A percentile compares a stretch with the other conserved stretches of the same genome.
Conservation (phyloP, 371 early-diverging fungal species). For the Cokeromyces recurvatus region DNA sequence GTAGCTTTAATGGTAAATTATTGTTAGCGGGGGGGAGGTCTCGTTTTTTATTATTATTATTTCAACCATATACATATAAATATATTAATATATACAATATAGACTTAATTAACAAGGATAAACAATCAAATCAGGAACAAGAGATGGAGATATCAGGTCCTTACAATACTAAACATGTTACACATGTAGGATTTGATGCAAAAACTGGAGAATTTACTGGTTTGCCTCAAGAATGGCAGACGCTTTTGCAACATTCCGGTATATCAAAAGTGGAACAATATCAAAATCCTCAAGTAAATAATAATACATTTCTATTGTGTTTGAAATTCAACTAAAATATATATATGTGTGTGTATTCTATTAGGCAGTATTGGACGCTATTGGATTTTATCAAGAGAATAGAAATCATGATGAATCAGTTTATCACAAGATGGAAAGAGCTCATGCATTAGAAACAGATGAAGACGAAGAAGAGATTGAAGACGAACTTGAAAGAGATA, state of each 20-base stretch:
- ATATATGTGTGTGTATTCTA: neutral
- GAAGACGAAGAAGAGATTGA: slow-evolving; percentile 3
- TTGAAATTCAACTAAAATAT: no score
- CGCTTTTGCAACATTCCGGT: slow-evolving; percentile 85
- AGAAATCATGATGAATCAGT: slow-evolving; percentile 63
- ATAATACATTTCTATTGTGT: no score
- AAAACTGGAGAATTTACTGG: slow-evolving; percentile 95
- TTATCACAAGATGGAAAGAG: slow-evolving; percentile 86
- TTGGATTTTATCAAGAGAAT: slow-evolving; percentile 87
- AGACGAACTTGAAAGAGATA: neutral
- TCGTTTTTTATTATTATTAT: neutral
- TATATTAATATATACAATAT: slow-evolving; percentile 10
- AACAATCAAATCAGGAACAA: slow-evolving; percentile 27
- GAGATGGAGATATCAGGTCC: slow-evolving; percentile 91
- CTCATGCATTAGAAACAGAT: slow-evolving; percentile 22
- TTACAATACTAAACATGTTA: slow-evolving; percentile 94
- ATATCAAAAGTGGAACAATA: slow-evolving; percentile 94
- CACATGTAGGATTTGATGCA: slow-evolving; percentile 90
- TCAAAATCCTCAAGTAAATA: slow-evolving; percentile 92
- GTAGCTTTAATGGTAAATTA: slow-evolving; percentile 47
- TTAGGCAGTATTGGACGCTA: slow-evolving; percentile 89
- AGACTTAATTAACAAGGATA: slow-evolving; percentile 59
- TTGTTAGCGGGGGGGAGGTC: no score
- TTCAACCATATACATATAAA: neutral
- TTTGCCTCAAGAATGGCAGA: slow-evolving; percentile 92